Base-by-base conservation (phyloP, 73 alveolate genomes). In the Paramecium caudatum region DNA sequence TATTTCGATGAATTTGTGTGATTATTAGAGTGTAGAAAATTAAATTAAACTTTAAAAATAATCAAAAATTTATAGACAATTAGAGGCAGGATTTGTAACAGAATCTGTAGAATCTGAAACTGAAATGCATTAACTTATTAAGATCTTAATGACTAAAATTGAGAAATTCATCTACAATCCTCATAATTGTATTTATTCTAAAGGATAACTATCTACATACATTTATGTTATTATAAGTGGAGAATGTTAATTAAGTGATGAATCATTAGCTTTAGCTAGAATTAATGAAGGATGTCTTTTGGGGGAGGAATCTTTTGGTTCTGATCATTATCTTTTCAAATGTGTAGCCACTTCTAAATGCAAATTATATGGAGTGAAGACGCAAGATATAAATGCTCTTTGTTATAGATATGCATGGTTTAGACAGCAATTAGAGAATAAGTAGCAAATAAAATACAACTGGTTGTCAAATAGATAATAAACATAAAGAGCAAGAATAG, bases 31-130 rank as follows among this genome's bases (percentile, higher is more conserved):
- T 55, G 45, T 55, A 19, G 80, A 55, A 55, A 55, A 55, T 23
- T 43, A 55, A 55, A 55, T 55, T 3, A 55, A 55, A 55, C 23
- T 55, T 0, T 55, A 55, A 55, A 55, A 21, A 55, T 55, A 55
- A 55, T 55, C 80, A 21, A 55, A 55, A 55, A 55, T 55, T 13
- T 55, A 55, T 55, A 21, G 80, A 55, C 16, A 55, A 55, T 55
- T 55, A 23, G 80, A 55, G 12, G 41, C 80, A 2, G 80, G 80
- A 1, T 55, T 55, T 55, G 80, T 55, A 19, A 55, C 46, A 27
- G 80, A 55, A 55, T 27, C 30, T 17, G n/a, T 43, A 19, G 80
- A 55, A 55, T 55, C 80, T 27, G 80, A 55, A 55, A 55, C 3
- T 23, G 80, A 55, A 21, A 55, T 55, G 80, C 80, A 55, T 55